Conservation (phyloP, 306 rosid genomes). For the Castanea mollissima region DNA sequence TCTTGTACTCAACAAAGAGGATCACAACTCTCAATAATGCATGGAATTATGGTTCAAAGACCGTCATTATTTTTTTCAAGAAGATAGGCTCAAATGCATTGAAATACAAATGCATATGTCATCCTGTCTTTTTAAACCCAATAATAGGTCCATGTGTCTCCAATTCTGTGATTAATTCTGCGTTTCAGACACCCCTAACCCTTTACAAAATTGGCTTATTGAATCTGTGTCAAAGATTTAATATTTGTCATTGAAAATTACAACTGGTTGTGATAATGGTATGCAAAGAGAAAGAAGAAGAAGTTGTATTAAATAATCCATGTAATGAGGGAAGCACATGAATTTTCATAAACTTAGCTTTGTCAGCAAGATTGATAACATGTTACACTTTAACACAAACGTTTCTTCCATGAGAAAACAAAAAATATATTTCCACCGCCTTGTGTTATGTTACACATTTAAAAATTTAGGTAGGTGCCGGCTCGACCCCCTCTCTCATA, state of each 20-base stretch:
- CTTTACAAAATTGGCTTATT: neutral
- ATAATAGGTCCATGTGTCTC: conserved; percentile 16
- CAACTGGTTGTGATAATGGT: no score
- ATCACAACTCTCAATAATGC: conserved; percentile 25
- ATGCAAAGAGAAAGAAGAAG: no score
- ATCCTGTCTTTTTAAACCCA: neutral
- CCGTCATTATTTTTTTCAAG: conserved; percentile 2
- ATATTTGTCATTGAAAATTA: no score
- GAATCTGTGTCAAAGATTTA: neutral
- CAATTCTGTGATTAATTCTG: conserved; percentile 4
- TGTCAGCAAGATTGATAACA: neutral
- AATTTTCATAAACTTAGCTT: neutral
- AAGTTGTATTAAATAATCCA: neutral
- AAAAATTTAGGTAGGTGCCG: conserved; percentile 16
- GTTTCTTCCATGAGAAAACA: neutral
- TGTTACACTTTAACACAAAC: neutral
- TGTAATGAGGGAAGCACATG: neutral
- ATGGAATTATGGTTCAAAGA: conserved; percentile 12
- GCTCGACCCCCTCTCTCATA: conserved; percentile 1
- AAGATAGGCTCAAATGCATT: conserved; percentile 23
- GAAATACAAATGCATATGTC: conserved; percentile 19
- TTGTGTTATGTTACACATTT: neutral
- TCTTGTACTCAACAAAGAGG: conserved; percentile 13
- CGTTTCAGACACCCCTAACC: conserved; percentile 11
- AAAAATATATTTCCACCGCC: conserved; percentile 15